These are phyloP conservation scores for Aspergillus sclerotialis DNA, from an alignment of 2,329 filamentous ascomycete genomes.

Conservation along the genomic window DNA sequence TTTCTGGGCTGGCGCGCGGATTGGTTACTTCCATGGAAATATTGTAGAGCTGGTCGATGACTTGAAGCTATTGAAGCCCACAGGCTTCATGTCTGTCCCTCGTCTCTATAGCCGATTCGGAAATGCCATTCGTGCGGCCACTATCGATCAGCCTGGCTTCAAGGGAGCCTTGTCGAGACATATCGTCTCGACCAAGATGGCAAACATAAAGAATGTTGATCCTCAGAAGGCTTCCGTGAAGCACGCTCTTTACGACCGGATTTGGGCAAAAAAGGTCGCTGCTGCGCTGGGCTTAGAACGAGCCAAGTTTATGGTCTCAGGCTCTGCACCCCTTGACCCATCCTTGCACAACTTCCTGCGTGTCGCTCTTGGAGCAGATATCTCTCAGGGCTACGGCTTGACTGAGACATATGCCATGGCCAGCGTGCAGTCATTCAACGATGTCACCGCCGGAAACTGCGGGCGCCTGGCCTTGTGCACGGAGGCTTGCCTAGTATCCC, in stretches of 20 bases:
- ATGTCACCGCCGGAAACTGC: conserved; percentile 74
- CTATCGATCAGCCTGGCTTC: conserved; percentile 70
- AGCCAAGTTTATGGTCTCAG: conserved; percentile 68
- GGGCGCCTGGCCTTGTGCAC: conserved; percentile 61
- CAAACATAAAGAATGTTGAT: conserved; percentile 63
- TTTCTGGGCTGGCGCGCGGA: conserved; percentile 62
- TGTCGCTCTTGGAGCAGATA: conserved; percentile 69
- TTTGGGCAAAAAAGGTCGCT: conserved; percentile 85
- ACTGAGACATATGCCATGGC: conserved; percentile 85
- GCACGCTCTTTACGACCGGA: conserved; percentile 50
- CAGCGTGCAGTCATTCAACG: conserved; percentile 61
- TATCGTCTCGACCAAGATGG: conserved; percentile 72
- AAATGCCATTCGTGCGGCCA: conserved; percentile 70
- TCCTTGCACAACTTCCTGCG: conserved; percentile 83
- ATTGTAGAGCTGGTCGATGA: conserved; percentile 82
- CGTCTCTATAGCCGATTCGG: conserved; percentile 88
- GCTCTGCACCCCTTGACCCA: conserved; percentile 85
- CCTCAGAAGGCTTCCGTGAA: conserved; percentile 62
- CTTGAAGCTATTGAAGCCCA: conserved; percentile 77
- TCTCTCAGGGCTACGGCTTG: conserved; percentile 84
- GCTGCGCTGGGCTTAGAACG: conserved; percentile 75
- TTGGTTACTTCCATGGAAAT: conserved; percentile 94
- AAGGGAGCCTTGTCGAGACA: conserved; percentile 74
- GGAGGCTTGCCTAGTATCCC: conserved; percentile 76
- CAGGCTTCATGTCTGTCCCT: conserved; percentile 79